Percentiles rank a stretch among this genome's conserved stretches.
These are phyloP conservation scores for Diaporthe longicolla DNA, from an alignment of 2,329 filamentous ascomycete genomes.

Conservation along the genomic window DNA sequence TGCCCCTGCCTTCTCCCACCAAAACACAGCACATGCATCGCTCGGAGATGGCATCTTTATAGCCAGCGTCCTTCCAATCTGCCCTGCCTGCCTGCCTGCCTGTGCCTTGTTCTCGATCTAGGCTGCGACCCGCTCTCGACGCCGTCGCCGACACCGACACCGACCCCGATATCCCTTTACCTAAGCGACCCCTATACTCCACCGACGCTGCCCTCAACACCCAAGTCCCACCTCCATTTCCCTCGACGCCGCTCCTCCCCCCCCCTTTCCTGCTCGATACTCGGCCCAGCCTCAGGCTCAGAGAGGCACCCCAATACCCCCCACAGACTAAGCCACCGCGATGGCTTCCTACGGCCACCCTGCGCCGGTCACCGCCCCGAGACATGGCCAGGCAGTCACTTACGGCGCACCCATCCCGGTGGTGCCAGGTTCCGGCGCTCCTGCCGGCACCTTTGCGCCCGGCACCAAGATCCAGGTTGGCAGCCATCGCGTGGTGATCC, in stretches of 20 bases:
- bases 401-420: constrained; percentile 60
- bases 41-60: constrained; percentile 39
- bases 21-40: constrained; percentile 25
- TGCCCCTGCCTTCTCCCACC: constrained; percentile 7
- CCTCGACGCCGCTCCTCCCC: constrained; percentile 33
- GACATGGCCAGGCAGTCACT: constrained; percentile 58
- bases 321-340: constrained; percentile 38
- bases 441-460: constrained; percentile 90
- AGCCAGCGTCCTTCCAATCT: constrained; percentile 24
- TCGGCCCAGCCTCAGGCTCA: constrained; percentile 38
- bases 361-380: constrained; percentile 55
- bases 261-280: constrained; percentile 32
- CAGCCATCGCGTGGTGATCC: constrained; percentile 90
- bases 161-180: constrained; percentile 36
- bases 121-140: constrained; percentile 37
- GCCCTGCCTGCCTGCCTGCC: neutral
- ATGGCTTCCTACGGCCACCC: constrained; percentile 60
- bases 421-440: constrained; percentile 58
- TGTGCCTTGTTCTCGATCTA: constrained; percentile 30
- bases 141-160: constrained; percentile 37
- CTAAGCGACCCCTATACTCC: constrained; percentile 44
- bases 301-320: constrained; percentile 30
- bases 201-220: constrained; percentile 32
- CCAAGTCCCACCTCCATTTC: constrained; percentile 34
- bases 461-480: constrained; percentile 98